Evolutionary conservation across 1,284 basidiomycete species (phyloP).

Genomic region (Coriolopsis trogii): DNA sequence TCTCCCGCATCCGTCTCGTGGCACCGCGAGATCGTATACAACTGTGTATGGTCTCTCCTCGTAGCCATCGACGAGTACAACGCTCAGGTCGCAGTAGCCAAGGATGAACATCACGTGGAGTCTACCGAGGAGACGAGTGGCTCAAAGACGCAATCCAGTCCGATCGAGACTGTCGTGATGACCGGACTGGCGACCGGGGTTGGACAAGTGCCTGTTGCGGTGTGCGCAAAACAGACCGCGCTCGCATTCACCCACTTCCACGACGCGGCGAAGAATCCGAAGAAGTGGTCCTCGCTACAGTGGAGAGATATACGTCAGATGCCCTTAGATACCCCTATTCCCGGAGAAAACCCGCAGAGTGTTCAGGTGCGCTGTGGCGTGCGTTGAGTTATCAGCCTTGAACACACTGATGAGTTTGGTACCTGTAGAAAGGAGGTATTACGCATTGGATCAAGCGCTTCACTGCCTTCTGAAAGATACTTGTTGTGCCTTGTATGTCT

Average conservation of each 20-base stretch:
- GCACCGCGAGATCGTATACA: slow-evolving; percentile 35
- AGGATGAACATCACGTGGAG: too few relatives aligned
- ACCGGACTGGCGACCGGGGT: slow-evolving; percentile 26
- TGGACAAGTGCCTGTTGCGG: slow-evolving; percentile 12
- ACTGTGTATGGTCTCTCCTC: slow-evolving; percentile 33
- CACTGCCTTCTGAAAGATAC: too few relatives aligned
- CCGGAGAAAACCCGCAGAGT: too few relatives aligned
- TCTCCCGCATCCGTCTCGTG: slow-evolving; percentile 25
- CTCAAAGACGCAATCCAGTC: too few relatives aligned
- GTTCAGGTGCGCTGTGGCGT: too few relatives aligned
- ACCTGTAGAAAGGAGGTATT: too few relatives aligned
- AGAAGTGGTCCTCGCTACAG: slow-evolving; percentile 17
- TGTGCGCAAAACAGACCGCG: slow-evolving; percentile 27
- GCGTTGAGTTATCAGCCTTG: too few relatives aligned
- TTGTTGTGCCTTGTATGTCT: too few relatives aligned
- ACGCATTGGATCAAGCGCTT: too few relatives aligned
- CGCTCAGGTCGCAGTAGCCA: slow-evolving; percentile 1
- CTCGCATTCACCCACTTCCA: slow-evolving; percentile 20
- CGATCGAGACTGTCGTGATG: slow-evolving; percentile 23
- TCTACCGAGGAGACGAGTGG: background rate
- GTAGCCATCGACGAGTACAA: slow-evolving; percentile 26
- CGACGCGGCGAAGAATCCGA: slow-evolving; percentile 11
- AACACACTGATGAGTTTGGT: too few relatives aligned
- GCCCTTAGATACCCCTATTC: too few relatives aligned
- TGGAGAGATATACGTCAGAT: slow-evolving; percentile 12